Conservation (phyloP, 306 rosid genomes). For the Rosa rugosa region DNA sequence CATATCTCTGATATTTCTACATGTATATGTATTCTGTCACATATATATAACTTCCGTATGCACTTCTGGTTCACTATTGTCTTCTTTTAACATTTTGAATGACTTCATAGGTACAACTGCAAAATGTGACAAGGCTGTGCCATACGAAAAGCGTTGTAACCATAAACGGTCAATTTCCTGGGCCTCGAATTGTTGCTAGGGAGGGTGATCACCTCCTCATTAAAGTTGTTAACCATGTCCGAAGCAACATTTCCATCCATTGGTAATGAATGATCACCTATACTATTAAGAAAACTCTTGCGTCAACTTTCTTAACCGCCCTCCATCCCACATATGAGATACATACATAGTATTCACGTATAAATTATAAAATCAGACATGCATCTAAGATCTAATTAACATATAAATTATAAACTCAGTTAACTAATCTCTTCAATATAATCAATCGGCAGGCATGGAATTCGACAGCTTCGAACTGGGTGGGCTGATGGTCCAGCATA, state of each 20-base stretch:
- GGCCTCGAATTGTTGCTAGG: constrained; percentile 69
- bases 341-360: no score
- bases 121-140: constrained; percentile 62
- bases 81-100: not conserved
- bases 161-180: constrained; percentile 74
- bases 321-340: no score
- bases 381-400: no score
- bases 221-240: constrained; percentile 55
- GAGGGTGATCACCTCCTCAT: constrained; percentile 63
- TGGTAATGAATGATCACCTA: constrained; percentile 35
- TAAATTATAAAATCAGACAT: no score
- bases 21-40: not conserved
- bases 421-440: not conserved
- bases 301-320: no score
- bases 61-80: not conserved
- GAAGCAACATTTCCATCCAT: constrained; percentile 55
- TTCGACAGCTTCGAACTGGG: constrained; percentile 53
- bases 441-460: constrained; percentile 53
- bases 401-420: no score
- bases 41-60: not conserved
- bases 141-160: constrained; percentile 63
- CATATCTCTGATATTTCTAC: not conserved
- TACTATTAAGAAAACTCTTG: not conserved
- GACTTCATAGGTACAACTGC: constrained; percentile 33
- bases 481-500: constrained; percentile 81